Base-by-base conservation (phyloP, 2,329 filamentous ascomycete genomes). In the Akanthomyces dipterigenus region DNA sequence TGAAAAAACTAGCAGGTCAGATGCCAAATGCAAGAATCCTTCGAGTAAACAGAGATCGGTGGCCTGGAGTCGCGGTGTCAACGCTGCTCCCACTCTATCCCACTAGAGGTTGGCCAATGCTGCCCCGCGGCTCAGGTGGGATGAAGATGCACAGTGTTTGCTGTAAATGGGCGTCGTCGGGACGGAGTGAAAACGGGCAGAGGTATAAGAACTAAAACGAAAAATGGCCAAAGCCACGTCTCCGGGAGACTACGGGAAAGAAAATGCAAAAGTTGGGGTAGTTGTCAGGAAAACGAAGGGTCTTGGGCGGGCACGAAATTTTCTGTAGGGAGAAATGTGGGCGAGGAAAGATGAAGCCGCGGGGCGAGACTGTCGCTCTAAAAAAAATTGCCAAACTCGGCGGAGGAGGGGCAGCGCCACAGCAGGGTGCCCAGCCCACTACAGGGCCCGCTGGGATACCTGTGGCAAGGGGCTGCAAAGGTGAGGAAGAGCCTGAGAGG, bases 341-440 rank as follows among this genome's bases (percentile, higher is more conserved):
- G 56, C 46, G 40, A 18, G 16, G 38, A 16, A 22, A 55, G 45
- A 26, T 51, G 36, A 59, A 56, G 40, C 53, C 40, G n/a, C n/a
- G 36, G 55, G 18, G 16, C 14, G 51, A 28, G 20, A 54, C 34
- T 26, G 40, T 18, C 26, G 26, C 40, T 56, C 28, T 46, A 24
- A 45, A 46, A 55, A 45, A 57, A 57, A 57, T 48, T 57, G 31
- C 55, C 55, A 57, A 57, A 57, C 43, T 57, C 26, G 55, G 55
- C 16, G 26, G 49, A 24, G 20, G 42, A 48, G 55, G 31, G 42
- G 42, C 28, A 48, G 40, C 54, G 42, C 49, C 49, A 53, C 34
- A 40, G 12, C 3, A 40, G 31, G 26, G 16, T 9, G 38, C 53
- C 26, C 43, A 45, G 53, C 11, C 53, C 38, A 16, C 36, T 43